phyloP scores from a whole-genome alignment of 148 eudicot species.

The Rhododendron griersonianum region DNA sequence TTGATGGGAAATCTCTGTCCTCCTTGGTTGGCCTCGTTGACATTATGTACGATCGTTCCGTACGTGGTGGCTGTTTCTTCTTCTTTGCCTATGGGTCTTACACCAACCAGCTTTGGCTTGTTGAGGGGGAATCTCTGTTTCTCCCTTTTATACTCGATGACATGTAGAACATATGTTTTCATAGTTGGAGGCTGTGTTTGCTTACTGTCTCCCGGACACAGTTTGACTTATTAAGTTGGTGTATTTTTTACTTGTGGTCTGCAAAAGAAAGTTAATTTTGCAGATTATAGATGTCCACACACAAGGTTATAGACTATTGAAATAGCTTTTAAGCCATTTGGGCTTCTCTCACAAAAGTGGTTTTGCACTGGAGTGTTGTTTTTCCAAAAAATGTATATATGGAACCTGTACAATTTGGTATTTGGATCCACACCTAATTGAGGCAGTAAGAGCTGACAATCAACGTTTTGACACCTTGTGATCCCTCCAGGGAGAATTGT shows the following conservation, averaged over 20 bases:
- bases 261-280: neutral
- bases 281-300: neutral
- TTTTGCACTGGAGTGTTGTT: neutral
- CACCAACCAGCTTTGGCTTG: neutral
- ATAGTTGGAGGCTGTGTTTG: neutral
- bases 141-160: neutral
- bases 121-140: neutral
- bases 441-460: neutral
- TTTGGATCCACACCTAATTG: neutral
- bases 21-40: neutral
- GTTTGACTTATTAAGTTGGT: neutral
- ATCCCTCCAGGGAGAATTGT: neutral
- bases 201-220: neutral
- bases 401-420: neutral
- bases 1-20: neutral
- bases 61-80: neutral
- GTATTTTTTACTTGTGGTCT: neutral
- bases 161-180: neutral
- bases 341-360: neutral
- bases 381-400: neutral
- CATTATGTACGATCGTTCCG: neutral
- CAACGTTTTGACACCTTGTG: neutral
- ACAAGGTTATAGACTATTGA: neutral
- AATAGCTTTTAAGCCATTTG: neutral
- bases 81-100: neutral